Conservation (phyloP, 495 filamentous ascomycete genomes). For the Delitschia confertaspora region DNA sequence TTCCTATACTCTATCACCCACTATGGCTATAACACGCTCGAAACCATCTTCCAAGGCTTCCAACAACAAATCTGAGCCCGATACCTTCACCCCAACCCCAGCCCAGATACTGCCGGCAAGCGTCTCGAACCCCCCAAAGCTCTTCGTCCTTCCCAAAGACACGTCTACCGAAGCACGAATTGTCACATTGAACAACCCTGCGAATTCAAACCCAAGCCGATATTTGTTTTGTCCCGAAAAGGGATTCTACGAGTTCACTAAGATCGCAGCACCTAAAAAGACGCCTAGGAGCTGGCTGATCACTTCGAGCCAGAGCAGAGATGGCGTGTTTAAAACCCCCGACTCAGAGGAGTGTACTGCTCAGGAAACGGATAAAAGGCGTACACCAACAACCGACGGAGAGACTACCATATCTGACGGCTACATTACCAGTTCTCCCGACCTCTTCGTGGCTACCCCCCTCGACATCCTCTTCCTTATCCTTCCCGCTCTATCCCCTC, state of each 20-base stretch:
- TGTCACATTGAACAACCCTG: slow-evolving; percentile 71
- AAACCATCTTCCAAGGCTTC: slow-evolving; percentile 17
- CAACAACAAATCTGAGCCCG: slow-evolving; percentile 8
- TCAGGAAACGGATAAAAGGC: slow-evolving; percentile 11
- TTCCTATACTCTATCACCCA: background rate
- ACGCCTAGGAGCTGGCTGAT: slow-evolving; percentile 62
- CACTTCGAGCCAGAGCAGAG: slow-evolving; percentile 28
- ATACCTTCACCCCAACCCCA: slow-evolving; percentile 1
- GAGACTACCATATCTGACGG: slow-evolving; percentile 30
- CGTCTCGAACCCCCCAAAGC: slow-evolving; percentile 45
- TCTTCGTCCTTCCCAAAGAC: slow-evolving; percentile 72
- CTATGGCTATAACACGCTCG: slow-evolving; percentile 26
- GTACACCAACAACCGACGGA: background rate
- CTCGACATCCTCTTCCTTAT: slow-evolving; percentile 79
- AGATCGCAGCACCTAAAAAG: slow-evolving; percentile 54
- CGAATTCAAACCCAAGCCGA: slow-evolving; percentile 51
- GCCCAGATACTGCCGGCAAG: slow-evolving; percentile 22
- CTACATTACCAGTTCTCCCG: slow-evolving; percentile 51
- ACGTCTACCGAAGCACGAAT: slow-evolving; percentile 57
- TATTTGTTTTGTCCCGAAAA: slow-evolving; percentile 73
- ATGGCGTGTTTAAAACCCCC: slow-evolving; percentile 6
- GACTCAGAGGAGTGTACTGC: slow-evolving; percentile 19
- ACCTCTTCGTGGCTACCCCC: slow-evolving; percentile 73
- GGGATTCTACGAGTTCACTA: slow-evolving; percentile 83
- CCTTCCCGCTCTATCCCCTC: slow-evolving; percentile 54